Evolutionary conservation across 306 rosid species (phyloP), one percentile per base, ranked within the genome.

Genomic region (Cucumis cinereus): DNA sequence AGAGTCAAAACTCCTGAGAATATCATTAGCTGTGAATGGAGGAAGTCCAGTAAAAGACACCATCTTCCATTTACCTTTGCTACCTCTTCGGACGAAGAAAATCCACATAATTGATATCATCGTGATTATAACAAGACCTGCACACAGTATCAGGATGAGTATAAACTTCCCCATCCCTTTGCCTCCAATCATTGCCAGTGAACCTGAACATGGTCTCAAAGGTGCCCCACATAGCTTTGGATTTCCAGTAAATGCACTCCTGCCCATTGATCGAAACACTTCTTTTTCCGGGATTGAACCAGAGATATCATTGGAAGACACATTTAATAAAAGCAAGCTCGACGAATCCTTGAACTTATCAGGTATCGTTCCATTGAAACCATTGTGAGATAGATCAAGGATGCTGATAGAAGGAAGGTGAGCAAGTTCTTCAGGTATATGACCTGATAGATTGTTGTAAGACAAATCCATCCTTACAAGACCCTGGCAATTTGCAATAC

Each of bases 151-250:
- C 83, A 87, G 61, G 59, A 88, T 55, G 81, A 81, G 85, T 26
- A 79, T 35, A 76, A 89, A 83, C 87, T 83, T 91, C 83, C 88
- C 77, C 0, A 64, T 78, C 63, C 84, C 86, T 84, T 81, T 87
- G 82, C 88, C 81, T 38, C 87, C 89, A 40, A 88, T 79, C 70
- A 91, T 85, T 52, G 88, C 82, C 36, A 79, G 72, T 24, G 93
- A 86, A 72, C 83, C 79, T n/a, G 88, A 76, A 77, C 98, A 94
- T 40, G 89, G 82, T 75, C 78, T 54, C 64, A 94, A 79, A 55
- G 98, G 98, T 57, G 66, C 88, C 82, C 98, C 98, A 77, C 98
- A 94, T 50, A 94, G 94, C 83, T 86, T 83, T 20, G 93, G 81
- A 81, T 94, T 94, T 64, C 97, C 98, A 36, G 59, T 58, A 80